Conservation (phyloP, 2,329 filamentous ascomycete genomes). For the Neonectria sp. region DNA sequence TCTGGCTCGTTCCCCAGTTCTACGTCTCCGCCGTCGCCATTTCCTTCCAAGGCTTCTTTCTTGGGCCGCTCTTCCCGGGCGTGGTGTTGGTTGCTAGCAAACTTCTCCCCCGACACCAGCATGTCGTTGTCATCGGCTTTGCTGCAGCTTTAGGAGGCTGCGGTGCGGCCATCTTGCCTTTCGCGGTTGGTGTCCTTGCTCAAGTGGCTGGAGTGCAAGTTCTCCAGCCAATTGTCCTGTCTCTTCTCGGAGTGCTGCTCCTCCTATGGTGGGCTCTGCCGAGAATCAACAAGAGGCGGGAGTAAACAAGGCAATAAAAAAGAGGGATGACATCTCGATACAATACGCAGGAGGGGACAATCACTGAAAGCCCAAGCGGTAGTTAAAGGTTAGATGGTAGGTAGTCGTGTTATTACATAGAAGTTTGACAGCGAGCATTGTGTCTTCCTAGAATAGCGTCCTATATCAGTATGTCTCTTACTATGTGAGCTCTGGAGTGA, state of each 20-base stretch:
- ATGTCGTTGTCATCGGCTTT: slow-evolving; percentile 84
- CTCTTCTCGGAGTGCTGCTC: slow-evolving; percentile 53
- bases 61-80: slow-evolving; percentile 84
- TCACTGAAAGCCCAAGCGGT: background rate
- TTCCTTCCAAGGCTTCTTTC: slow-evolving; percentile 81
- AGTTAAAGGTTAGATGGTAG: no score
- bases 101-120: slow-evolving; percentile 78
- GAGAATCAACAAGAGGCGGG: background rate
- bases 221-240: slow-evolving; percentile 71
- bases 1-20: slow-evolving; percentile 87
- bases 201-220: slow-evolving; percentile 68
- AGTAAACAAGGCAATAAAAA: background rate
- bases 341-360: background rate
- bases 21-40: slow-evolving; percentile 82
- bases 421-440: no score
- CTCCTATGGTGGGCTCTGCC: background rate
- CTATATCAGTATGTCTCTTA: no score
- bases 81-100: slow-evolving; percentile 80
- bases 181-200: slow-evolving; percentile 78
- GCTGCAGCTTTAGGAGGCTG: slow-evolving; percentile 81
- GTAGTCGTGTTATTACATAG: no score
- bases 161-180: slow-evolving; percentile 77
- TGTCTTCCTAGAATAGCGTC: no score
- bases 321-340: background rate
- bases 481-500: no score